Conservation (phyloP, 2,329 filamentous ascomycete species). For the Trichoderma koningii region DNA sequence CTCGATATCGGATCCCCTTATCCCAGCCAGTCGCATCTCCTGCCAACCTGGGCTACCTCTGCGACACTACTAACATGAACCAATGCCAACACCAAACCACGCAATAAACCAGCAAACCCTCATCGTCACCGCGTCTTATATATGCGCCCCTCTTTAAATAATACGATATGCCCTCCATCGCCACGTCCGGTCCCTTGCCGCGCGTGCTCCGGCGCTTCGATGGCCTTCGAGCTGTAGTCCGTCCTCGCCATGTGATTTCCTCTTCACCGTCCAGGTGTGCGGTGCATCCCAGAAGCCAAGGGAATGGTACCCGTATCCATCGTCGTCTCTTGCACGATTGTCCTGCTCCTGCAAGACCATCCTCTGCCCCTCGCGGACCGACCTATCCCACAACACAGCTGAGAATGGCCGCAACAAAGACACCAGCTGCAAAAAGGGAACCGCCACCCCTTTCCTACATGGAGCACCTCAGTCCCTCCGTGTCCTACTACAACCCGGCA, state of each 20-base stretch:
- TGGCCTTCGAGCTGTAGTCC: neutral
- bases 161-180: neutral
- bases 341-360: neutral
- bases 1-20: neutral
- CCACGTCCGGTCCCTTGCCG: neutral
- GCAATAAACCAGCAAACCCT: neutral
- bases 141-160: neutral
- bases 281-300: neutral
- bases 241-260: constrained; percentile 8
- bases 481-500: constrained; percentile 42
- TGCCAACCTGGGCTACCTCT: constrained; percentile 25
- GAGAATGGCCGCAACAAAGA: constrained; percentile 37
- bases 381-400: neutral
- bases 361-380: neutral
- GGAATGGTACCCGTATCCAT: neutral
- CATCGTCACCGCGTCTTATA: neutral
- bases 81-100: neutral
- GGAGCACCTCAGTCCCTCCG: constrained; percentile 42
- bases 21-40: constrained; percentile 20
- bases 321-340: neutral
- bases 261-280: neutral
- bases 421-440: constrained; percentile 5
- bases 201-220: neutral
- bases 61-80: constrained; percentile 1
- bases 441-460: constrained; percentile 40